Percentiles rank a stretch among this genome's conserved stretches.
These are phyloP conservation scores for Camellia oleifera DNA, from an alignment of 179 eudicot genomes.

Conservation along the genomic window DNA sequence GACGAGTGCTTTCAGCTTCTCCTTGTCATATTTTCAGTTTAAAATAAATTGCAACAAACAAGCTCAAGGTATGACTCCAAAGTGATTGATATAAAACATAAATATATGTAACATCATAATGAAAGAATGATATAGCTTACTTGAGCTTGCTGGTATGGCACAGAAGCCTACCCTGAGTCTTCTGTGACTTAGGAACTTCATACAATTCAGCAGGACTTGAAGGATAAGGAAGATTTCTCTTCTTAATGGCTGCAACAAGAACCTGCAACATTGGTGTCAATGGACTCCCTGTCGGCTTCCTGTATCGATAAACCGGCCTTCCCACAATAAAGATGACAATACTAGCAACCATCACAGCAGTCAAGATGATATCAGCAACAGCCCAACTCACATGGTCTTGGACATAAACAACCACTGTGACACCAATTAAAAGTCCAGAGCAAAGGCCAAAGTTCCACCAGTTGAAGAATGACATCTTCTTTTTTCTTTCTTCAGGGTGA, in stretches of 20 bases:
- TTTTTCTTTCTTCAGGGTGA: constrained; percentile 46
- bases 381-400: constrained; percentile 79
- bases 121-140: constrained; percentile 30
- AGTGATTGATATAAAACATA: no score
- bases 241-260: constrained; percentile 56
- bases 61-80: no score
- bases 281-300: constrained; percentile 56
- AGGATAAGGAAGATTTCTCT: constrained; percentile 53
- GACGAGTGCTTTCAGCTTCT: no score
- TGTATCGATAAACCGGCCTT: constrained; percentile 66
- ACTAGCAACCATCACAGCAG: constrained; percentile 44
- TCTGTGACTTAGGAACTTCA: constrained; percentile 49
- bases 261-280: constrained; percentile 72
- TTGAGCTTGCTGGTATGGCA: constrained; percentile 63
- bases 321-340: constrained; percentile 55
- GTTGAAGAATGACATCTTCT: constrained; percentile 84
- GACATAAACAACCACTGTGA: constrained; percentile 66
- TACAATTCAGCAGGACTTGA: constrained; percentile 36
- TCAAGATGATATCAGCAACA: constrained; percentile 46
- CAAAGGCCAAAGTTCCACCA: constrained; percentile 88
- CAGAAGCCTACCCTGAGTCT: constrained; percentile 43
- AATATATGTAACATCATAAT: background rate
- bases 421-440: constrained; percentile 60
- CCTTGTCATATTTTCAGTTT: no score
- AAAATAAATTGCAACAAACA: no score